Evolutionary conservation across 2,329 filamentous ascomycete species (phyloP).

Genomic region (Cryphonectria japonica): DNA sequence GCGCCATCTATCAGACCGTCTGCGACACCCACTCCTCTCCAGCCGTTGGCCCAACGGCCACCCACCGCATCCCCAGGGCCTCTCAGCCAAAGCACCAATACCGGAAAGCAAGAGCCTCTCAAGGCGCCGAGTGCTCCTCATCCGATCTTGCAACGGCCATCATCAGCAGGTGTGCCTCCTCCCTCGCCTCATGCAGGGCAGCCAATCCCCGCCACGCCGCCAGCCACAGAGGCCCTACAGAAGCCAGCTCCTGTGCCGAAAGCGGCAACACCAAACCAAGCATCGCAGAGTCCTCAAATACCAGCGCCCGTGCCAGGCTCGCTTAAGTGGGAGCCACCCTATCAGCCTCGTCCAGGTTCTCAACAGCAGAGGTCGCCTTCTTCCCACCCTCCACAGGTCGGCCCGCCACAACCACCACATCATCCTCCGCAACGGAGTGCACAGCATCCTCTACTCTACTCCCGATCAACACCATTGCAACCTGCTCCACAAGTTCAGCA

Average conservation of each 20-base stretch:
- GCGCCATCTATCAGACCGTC: constrained; percentile 17
- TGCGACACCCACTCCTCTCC: constrained; percentile 15
- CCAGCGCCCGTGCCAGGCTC: constrained; percentile 40
- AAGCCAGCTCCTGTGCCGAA: constrained; percentile 40
- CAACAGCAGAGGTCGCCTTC: constrained; percentile 29
- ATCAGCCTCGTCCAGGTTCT: constrained; percentile 37
- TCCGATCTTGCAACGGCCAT: constrained; percentile 46
- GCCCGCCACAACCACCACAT: constrained; percentile 21
- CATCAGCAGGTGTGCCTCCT: constrained; percentile 42
- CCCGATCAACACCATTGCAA: constrained; percentile 29
- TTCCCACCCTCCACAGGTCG: constrained; percentile 15
- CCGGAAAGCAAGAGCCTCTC: constrained; percentile 18
- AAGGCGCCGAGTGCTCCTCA: constrained; percentile 25
- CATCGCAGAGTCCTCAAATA: constrained; percentile 33
- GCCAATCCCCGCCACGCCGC: constrained; percentile 35
- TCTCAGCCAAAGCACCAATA: constrained; percentile 4
- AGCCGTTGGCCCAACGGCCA: constrained; percentile 19
- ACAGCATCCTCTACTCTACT: constrained; percentile 26
- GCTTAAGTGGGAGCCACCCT: constrained; percentile 48
- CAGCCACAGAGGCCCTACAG: constrained; percentile 39
- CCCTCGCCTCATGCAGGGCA: constrained; percentile 36
- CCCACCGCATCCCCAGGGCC: constrained; percentile 13
- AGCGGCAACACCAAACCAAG: constrained; percentile 34
- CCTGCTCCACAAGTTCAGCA: constrained; percentile 15
- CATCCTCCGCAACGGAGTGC: constrained; percentile 23